Percentiles rank a stretch among this genome's conserved stretches.
Conservation (phyloP, 2,329 filamentous ascomycete species). For the Xylaria arbuscula region DNA sequence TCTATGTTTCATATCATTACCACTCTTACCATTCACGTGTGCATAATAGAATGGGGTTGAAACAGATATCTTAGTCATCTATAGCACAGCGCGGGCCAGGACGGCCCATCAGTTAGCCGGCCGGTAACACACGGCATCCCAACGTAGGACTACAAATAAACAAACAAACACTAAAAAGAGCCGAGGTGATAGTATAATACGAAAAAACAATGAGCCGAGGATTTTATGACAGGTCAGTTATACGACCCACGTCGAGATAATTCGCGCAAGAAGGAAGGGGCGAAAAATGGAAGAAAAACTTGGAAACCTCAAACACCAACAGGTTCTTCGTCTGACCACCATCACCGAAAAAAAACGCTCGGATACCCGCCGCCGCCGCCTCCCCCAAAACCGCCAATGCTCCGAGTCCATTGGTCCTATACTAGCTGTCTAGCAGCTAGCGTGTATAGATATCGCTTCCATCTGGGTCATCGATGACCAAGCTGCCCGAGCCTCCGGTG, state of each 20-base stretch:
- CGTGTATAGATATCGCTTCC: neutral
- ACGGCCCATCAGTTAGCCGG: neutral
- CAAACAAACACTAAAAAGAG: neutral
- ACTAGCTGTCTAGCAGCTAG: neutral
- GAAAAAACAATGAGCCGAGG: neutral
- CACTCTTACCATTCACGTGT: neutral
- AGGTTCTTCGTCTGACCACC: constrained; percentile 25
- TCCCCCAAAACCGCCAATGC: neutral
- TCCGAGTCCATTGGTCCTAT: constrained; percentile 2
- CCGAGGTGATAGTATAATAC: constrained; percentile 2
- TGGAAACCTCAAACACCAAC: constrained; percentile 24
- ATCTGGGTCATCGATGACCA: neutral
- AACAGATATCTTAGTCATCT: neutral
- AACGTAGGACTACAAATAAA: neutral
- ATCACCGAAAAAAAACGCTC: neutral
- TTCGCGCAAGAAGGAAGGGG: neutral
- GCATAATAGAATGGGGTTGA: neutral
- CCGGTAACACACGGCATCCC: neutral
- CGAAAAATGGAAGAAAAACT: neutral
- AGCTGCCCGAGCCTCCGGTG: constrained; percentile 7
- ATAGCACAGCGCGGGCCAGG: neutral
- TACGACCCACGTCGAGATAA: constrained; percentile 1
- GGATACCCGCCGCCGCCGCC: neutral
- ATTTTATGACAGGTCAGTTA: neutral
- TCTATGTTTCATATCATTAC: neutral